Conservation (phyloP, 2,329 filamentous ascomycete genomes). For the Claviceps spartinae region DNA sequence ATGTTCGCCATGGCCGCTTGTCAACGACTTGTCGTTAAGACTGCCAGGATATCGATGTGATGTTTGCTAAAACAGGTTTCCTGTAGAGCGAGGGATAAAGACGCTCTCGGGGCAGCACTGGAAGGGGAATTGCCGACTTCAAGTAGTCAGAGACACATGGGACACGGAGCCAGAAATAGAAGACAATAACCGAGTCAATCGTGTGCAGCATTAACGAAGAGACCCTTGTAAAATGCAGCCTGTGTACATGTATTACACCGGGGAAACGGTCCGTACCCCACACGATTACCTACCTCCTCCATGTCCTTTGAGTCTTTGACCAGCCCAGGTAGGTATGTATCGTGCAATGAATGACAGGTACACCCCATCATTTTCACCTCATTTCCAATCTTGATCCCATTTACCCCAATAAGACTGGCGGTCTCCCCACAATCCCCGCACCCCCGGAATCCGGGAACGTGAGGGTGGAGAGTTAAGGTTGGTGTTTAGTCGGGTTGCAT, state of each 20-base stretch:
- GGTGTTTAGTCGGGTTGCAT: too few species aligned
- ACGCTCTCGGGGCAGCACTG: background rate
- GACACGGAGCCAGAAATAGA: constrained; percentile 5
- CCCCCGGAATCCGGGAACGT: constrained; percentile 1
- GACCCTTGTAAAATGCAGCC: background rate
- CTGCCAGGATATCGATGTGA: background rate
- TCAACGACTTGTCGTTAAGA: background rate
- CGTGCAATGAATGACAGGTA: too few species aligned
- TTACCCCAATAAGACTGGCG: background rate
- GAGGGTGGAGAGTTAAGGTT: too few species aligned
- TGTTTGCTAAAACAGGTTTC: too few species aligned
- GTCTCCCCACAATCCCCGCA: constrained; percentile 5
- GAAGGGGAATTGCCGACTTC: constrained; percentile 2
- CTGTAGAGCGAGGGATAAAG: background rate
- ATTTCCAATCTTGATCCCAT: background rate
- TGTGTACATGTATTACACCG: background rate
- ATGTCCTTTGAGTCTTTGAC: too few species aligned
- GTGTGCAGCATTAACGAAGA: constrained; percentile 2
- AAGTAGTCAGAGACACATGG: constrained; percentile 5
- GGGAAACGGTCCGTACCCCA: background rate
- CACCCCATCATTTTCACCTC: background rate
- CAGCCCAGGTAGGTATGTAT: background rate
- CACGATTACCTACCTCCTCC: background rate
- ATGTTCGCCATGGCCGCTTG: constrained; percentile 11
- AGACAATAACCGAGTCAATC: constrained; percentile 8